Base-by-base conservation (phyloP, 805 yeast species). In the Sugiyamaella qingdaonensis region DNA sequence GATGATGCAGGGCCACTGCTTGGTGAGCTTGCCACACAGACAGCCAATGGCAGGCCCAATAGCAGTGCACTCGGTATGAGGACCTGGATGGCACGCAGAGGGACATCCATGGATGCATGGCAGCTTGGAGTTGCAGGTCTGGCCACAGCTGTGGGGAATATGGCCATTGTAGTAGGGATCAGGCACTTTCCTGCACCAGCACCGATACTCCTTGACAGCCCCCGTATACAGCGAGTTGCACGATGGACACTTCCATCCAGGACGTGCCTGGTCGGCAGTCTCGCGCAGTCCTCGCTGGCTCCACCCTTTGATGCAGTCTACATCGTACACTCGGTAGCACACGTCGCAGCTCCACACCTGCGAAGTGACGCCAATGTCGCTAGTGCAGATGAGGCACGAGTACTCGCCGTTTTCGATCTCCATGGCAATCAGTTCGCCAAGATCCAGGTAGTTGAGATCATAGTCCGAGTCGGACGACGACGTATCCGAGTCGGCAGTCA, bases 141-240 rank as follows among this genome's bases (percentile, higher is more conserved):
- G 90, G 1, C 96, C 96, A 74, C 97, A 91, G 47, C 94, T 84
- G 59, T 90, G 94, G 0, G 97, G 96, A 16, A 75, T 68, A 61
- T 84, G 82, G 0, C 76, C 68, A 71, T 53, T 59, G 49, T 54
- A 56, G 50, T 35, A 56, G 52, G 97, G 97, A 58, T 86, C 80
- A 16, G 79, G 71, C 2, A 77, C 78, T 61, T 87, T 85, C 0
- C 91, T 92, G 74, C 97, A 90, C 97, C 97, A 90, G 64, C 97
- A 90, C 0, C 79, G 79, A 67, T 79, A 84, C 37, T 67, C 76
- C 58, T 68, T 76, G 35, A 88, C 90, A 44, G 78, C 74, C 61
- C 70, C 67, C 4, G 18, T 62, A 54, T 55, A 61, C 49, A 69
- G 72, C 48, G 73, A 80, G 68, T 81, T 88, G 66, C 95, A 87